phyloP scores from a whole-genome alignment of 805 yeast species.

The Dipodascus geniculatus region DNA sequence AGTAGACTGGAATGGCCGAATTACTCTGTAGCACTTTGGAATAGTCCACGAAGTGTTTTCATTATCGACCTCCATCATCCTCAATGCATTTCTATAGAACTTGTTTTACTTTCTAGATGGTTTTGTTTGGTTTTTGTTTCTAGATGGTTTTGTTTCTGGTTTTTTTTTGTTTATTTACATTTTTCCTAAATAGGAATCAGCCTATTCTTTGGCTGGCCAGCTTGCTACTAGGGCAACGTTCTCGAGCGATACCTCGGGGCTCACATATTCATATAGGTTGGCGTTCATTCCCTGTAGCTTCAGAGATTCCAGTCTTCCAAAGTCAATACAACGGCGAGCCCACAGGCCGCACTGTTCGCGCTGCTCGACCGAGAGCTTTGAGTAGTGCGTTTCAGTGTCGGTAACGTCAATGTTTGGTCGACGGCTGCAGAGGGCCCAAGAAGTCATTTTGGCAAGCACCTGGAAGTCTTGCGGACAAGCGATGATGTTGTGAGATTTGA shows the following conservation, averaged over 20 bases:
- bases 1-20: not conserved
- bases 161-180: conserved; percentile 3
- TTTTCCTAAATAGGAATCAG: conserved; percentile 3
- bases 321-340: conserved; percentile 67
- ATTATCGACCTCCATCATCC: not conserved
- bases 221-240: conserved; percentile 41
- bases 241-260: conserved; percentile 49
- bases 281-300: conserved; percentile 21
- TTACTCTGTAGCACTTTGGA: not conserved
- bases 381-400: conserved; percentile 32
- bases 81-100: too few relatives aligned
- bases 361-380: conserved; percentile 34
- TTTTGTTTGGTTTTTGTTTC: too few relatives aligned
- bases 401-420: conserved; percentile 30
- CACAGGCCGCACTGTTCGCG: conserved; percentile 50
- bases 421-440: conserved; percentile 84
- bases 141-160: not conserved
- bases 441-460: conserved; percentile 49
- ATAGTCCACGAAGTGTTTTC: not conserved
- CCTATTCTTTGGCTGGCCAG: not conserved
- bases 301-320: conserved; percentile 49
- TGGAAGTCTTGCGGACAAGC: conserved; percentile 21
- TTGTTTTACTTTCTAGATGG: too few relatives aligned
- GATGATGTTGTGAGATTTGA: conserved; percentile 22
- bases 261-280: conserved; percentile 48